Evolutionary conservation across 331 rosid species (phyloP).

Genomic region (Pyracantha coccinea): DNA sequence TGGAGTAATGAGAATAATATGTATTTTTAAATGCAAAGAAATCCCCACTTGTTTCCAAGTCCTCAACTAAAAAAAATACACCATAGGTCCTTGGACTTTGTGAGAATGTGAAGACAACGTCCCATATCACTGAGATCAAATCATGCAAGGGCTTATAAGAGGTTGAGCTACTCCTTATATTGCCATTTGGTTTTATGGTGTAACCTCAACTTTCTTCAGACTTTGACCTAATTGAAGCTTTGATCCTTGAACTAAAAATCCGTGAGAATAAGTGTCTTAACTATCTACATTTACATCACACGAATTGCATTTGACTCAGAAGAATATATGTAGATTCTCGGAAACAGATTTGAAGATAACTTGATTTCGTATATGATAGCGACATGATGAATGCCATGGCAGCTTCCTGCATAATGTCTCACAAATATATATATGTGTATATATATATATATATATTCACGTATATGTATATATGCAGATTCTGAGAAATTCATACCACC

Average conservation of each 20-base stretch:
- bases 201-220: too few species aligned
- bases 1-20: not conserved
- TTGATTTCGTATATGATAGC: not conserved
- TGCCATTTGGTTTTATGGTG: too few species aligned
- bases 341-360: not conserved
- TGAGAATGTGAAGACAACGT: too few species aligned
- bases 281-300: too few species aligned
- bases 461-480: not conserved
- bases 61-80: not conserved
- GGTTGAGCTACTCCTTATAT: too few species aligned
- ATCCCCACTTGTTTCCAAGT: not conserved
- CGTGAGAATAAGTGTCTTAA: too few species aligned
- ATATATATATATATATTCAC: too few species aligned
- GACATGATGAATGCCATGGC: not conserved
- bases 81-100: not conserved
- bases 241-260: too few species aligned
- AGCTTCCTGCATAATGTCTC: not conserved
- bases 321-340: not conserved
- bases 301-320: not conserved
- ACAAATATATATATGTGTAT: too few species aligned
- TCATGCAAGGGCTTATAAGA: too few species aligned
- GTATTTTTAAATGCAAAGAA: not conserved
- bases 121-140: too few species aligned
- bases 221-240: too few species aligned
- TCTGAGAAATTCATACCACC: not conserved